Evolutionary conservation across 306 rosid species (phyloP).

Genomic region (Arachis stenosperma): DNA sequence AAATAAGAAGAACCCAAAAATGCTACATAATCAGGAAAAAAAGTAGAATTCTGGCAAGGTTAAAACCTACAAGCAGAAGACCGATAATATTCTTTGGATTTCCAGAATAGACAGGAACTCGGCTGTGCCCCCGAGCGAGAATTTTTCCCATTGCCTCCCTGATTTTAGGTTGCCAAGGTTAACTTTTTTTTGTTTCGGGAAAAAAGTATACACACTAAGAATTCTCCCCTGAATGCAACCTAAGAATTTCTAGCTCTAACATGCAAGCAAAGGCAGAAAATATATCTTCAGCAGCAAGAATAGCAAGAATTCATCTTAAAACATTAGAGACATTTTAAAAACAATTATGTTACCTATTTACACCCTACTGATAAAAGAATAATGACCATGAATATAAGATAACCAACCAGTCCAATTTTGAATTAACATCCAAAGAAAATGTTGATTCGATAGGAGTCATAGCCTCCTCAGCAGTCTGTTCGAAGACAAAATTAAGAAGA

Average conservation of each 20-base stretch:
- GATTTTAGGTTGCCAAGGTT: constrained; percentile 37
- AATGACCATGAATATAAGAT: constrained; percentile 24
- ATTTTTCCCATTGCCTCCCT: constrained; percentile 99
- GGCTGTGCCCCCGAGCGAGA: constrained; percentile 97
- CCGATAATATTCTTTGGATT: constrained; percentile 90
- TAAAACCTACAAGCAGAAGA: constrained; percentile 75
- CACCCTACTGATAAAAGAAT: constrained; percentile 21
- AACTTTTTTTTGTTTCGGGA: not conserved
- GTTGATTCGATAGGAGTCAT: constrained; percentile 99
- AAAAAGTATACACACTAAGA: not conserved
- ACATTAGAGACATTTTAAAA: constrained; percentile 10
- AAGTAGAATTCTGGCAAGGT: constrained; percentile 24
- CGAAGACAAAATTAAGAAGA: constrained; percentile 25
- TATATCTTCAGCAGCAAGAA: constrained; percentile 26
- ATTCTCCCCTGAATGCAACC: not conserved
- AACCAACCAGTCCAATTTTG: constrained; percentile 92
- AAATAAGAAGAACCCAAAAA: constrained; percentile 17
- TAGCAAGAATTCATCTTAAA: not conserved
- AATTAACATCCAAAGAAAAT: constrained; percentile 90
- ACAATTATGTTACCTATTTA: constrained; percentile 27
- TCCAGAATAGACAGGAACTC: constrained; percentile 98
- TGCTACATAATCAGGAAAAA: not conserved
- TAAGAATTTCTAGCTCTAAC: constrained; percentile 7
- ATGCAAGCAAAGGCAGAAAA: constrained; percentile 25
- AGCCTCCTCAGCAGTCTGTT: constrained; percentile 96